A percentile compares a stretch with the other conserved stretches of the same genome.
Evolutionary conservation across 2,329 filamentous ascomycete species (phyloP).

Genomic region (Mycosphaerella sp.): DNA sequence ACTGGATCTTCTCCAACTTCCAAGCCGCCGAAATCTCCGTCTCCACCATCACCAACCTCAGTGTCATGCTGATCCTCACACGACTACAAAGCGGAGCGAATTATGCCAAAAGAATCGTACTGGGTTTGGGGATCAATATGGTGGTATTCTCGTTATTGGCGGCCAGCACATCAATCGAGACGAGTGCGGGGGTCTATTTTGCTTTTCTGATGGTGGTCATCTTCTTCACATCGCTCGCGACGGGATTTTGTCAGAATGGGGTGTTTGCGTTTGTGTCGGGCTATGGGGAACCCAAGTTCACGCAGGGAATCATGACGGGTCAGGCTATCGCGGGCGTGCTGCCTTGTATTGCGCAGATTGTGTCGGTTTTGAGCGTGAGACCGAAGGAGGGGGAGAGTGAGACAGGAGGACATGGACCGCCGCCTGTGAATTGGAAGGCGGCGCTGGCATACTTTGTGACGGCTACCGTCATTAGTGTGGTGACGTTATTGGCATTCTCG

Average conservation of each 20-base stretch:
- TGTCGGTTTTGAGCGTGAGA: conserved; percentile 57
- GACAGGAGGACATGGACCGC: conserved; percentile 24
- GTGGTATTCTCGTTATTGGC: conserved; percentile 70
- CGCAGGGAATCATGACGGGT: conserved; percentile 91
- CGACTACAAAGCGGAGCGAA: conserved; percentile 75
- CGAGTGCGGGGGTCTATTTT: conserved; percentile 64
- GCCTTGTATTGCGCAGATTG: conserved; percentile 78
- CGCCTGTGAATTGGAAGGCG: conserved; percentile 54
- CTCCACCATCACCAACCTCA: conserved; percentile 76
- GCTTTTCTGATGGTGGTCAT: conserved; percentile 78
- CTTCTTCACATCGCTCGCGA: conserved; percentile 68
- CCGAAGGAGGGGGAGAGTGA: conserved; percentile 1
- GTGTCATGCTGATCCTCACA: conserved; percentile 67
- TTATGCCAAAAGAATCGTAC: conserved; percentile 79
- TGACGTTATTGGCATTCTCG: conserved; percentile 66
- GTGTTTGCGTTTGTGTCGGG: conserved; percentile 85
- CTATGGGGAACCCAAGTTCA: conserved; percentile 82
- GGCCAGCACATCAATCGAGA: conserved; percentile 66
- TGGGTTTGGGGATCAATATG: conserved; percentile 71
- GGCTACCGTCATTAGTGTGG: conserved; percentile 67
- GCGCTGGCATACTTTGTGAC: conserved; percentile 90
- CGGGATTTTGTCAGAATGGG: conserved; percentile 86
- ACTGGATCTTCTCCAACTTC: conserved; percentile 72
- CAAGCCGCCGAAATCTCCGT: conserved; percentile 84
- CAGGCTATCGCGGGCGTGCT: conserved; percentile 89